A percentile compares a stretch with the other conserved stretches of the same genome.
Conservation (phyloP, 768 basidiomycete species). For the Dacryopinax primogenitus region DNA sequence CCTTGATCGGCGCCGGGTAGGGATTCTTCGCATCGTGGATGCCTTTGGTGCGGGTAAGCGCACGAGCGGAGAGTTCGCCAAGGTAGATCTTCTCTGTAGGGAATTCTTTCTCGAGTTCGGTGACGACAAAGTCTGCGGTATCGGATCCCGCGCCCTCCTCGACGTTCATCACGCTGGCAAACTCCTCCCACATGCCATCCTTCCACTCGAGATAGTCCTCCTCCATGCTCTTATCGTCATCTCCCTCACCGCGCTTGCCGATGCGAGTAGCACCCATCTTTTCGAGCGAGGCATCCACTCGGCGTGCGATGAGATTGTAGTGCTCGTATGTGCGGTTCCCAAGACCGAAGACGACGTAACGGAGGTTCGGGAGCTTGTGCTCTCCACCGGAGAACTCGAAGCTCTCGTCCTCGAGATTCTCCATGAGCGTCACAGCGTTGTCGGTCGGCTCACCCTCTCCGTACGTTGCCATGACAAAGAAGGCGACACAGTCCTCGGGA, state of each 20-base stretch:
- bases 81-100: conserved; percentile 85
- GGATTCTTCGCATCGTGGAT: conserved; percentile 98
- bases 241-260: conserved; percentile 86
- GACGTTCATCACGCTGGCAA: conserved; percentile 68
- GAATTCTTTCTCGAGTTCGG: conserved; percentile 54
- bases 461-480: conserved; percentile 97
- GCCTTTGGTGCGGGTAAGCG: conserved; percentile 82
- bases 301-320: conserved; percentile 79
- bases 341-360: conserved; percentile 89
- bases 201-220: conserved; percentile 99
- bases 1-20: conserved; percentile 67
- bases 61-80: conserved; percentile 90
- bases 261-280: conserved; percentile 76
- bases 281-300: conserved; percentile 57
- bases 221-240: conserved; percentile 99
- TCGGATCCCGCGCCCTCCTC: conserved; percentile 97
- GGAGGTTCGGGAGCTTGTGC: conserved; percentile 64
- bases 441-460: conserved; percentile 99
- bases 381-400: conserved; percentile 78
- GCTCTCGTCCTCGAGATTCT: conserved; percentile 73
- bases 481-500: conserved; percentile 72
- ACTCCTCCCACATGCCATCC: conserved; percentile 89
- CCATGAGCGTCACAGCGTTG: conserved; percentile 89
- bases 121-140: conserved; percentile 83
- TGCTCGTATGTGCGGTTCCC: conserved; percentile 93